These are phyloP conservation scores for Flaveria trinervia DNA, from an alignment of 129 eudicot genomes.

Conservation along the genomic window DNA sequence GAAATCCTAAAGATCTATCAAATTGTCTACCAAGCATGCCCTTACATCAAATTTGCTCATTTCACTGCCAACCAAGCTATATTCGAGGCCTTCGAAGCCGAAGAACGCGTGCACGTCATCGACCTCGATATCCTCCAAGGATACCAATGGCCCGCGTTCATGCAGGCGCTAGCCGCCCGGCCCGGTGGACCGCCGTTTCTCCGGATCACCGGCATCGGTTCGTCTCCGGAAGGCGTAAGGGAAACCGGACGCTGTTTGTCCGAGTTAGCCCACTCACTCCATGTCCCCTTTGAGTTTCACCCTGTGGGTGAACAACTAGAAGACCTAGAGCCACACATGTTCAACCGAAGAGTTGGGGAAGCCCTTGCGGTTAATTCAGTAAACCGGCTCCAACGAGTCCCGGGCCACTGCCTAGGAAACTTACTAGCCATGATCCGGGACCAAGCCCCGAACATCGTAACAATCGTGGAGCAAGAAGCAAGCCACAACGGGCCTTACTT, in stretches of 20 bases:
- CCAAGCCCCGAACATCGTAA: constrained; percentile 73
- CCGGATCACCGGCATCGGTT: constrained; percentile 67
- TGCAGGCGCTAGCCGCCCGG: constrained; percentile 77
- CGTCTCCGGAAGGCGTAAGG: constrained; percentile 55
- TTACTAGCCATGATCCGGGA: constrained; percentile 67
- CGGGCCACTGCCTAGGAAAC: constrained; percentile 48
- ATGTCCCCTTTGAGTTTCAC: constrained; percentile 71
- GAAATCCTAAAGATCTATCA: constrained; percentile 79
- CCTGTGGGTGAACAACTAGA: constrained; percentile 61
- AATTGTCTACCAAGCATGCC: constrained; percentile 76
- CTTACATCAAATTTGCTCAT: constrained; percentile 74
- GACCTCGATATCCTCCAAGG: constrained; percentile 83
- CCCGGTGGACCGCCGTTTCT: constrained; percentile 73
- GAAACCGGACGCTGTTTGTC: constrained; percentile 68
- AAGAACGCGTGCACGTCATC: constrained; percentile 71
- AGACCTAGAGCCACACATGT: constrained; percentile 70
- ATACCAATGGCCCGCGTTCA: constrained; percentile 81
- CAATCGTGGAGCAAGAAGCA: constrained; percentile 78
- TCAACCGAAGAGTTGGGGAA: constrained; percentile 72
- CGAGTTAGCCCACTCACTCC: constrained; percentile 65
- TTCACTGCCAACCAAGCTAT: constrained; percentile 83
- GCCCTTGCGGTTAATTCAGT: constrained; percentile 78
- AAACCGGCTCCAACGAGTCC: constrained; percentile 67
- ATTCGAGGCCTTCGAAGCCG: constrained; percentile 70
- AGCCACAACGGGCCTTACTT: constrained; percentile 84